These are phyloP conservation scores for Xylariaceae sp. DNA, from an alignment of 2,329 filamentous ascomycete species.

Conservation along the genomic window DNA sequence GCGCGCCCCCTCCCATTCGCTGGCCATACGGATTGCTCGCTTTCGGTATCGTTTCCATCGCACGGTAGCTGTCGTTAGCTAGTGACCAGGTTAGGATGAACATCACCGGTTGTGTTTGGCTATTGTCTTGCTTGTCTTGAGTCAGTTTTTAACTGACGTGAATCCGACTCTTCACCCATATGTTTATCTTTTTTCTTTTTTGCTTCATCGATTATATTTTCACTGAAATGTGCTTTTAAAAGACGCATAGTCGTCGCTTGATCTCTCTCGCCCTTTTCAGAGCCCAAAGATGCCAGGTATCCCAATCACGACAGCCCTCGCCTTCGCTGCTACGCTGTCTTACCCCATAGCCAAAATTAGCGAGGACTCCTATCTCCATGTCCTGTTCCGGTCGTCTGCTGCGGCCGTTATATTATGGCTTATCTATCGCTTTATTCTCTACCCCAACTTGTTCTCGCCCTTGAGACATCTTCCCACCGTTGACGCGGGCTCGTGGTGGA, in stretches of 20 bases:
- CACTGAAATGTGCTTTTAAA: neutral
- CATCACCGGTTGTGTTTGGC: no score
- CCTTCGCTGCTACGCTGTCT: constrained; percentile 6
- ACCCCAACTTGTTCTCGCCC: constrained; percentile 19
- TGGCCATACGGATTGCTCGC: neutral
- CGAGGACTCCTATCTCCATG: constrained; percentile 4
- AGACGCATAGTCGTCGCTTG: neutral
- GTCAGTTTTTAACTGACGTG: neutral
- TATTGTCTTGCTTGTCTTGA: neutral
- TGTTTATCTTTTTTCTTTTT: neutral
- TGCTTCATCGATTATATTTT: neutral
- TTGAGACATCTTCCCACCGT: constrained; percentile 19
- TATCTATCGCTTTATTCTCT: constrained; percentile 11
- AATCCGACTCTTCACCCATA: no score
- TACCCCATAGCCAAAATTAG: constrained; percentile 13
- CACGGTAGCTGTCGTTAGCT: no score
- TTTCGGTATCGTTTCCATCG: neutral
- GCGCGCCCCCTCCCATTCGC: no score
- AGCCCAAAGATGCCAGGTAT: constrained; percentile 9
- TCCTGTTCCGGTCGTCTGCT: constrained; percentile 7
- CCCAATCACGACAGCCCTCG: constrained; percentile 1
- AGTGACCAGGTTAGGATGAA: no score
- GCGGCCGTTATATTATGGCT: constrained; percentile 10
- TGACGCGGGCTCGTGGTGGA: constrained; percentile 18
- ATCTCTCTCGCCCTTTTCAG: neutral